Percentiles rank a stretch among this genome's conserved stretches.
Conservation (phyloP, 768 basidiomycete species). For the Leccinum obscurum region DNA sequence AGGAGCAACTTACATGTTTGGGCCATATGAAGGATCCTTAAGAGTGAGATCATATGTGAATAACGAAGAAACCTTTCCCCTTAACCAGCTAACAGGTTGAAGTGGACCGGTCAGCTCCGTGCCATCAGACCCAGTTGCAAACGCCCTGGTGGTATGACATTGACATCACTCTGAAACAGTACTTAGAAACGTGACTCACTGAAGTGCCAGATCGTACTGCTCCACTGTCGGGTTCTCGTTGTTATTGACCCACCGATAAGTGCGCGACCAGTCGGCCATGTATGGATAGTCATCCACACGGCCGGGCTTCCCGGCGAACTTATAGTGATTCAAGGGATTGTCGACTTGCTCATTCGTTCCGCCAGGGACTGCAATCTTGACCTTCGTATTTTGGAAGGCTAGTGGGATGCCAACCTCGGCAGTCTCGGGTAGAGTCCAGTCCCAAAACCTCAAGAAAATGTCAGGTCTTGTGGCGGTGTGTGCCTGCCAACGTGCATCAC, state of each 20-base stretch:
- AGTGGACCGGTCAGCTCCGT: too few species aligned
- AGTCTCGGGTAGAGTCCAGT: constrained; percentile 10
- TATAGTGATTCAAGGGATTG: constrained; percentile 20
- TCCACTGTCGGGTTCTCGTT: constrained; percentile 6
- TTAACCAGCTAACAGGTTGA: constrained; percentile 20
- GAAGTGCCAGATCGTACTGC: constrained; percentile 11
- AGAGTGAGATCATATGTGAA: constrained; percentile 19
- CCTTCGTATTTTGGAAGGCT: background rate
- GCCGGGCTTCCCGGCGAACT: constrained; percentile 6
- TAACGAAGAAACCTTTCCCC: constrained; percentile 15
- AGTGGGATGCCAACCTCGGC: constrained; percentile 7
- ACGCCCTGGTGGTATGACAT: constrained; percentile 8
- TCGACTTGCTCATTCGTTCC: background rate
- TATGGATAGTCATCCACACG: constrained; percentile 1
- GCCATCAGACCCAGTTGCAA: too few species aligned
- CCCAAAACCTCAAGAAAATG: constrained; percentile 16
- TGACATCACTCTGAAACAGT: too few species aligned
- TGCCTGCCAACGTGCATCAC: background rate
- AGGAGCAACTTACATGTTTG: constrained; percentile 18
- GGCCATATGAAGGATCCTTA: constrained; percentile 7
- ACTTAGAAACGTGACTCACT: constrained; percentile 7
- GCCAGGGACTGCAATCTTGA: background rate
- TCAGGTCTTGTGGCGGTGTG: background rate
- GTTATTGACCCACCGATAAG: constrained; percentile 16
- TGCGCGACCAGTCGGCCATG: constrained; percentile 12